phyloP scores from a whole-genome alignment of 1,139 yeast genomes.

The Zygosaccharomyces sapae region DNA sequence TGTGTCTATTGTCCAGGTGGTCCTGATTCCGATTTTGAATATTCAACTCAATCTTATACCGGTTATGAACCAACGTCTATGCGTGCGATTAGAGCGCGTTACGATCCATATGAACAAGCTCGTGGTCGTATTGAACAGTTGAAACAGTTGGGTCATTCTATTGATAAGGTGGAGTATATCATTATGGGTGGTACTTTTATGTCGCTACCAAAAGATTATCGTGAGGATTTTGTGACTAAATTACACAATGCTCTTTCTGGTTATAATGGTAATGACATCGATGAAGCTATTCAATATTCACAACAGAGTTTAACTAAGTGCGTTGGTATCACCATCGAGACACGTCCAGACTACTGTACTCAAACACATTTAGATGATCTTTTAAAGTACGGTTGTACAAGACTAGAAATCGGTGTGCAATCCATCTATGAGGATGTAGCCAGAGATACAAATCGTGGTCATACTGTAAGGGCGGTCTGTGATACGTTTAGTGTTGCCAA shows the following conservation, averaged over 20 bases:
- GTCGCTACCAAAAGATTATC: conserved; percentile 85
- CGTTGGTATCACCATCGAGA: conserved; percentile 97
- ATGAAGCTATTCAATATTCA: conserved; percentile 85
- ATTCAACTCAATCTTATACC: conserved; percentile 95
- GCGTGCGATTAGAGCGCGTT: conserved; percentile 97
- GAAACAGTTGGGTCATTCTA: conserved; percentile 91
- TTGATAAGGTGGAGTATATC: conserved; percentile 94
- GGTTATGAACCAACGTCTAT: conserved; percentile 99
- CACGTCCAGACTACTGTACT: conserved; percentile 98
- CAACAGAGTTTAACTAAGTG: conserved; percentile 96
- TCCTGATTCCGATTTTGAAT: conserved; percentile 97
- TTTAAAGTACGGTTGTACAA: conserved; percentile 94
- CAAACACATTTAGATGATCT: conserved; percentile 92
- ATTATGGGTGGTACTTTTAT: conserved; percentile 99
- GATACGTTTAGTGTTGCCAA: conserved; percentile 93
- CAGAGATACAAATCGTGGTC: conserved; percentile 97
- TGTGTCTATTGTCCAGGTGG: conserved; percentile 99
- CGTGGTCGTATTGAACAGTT: conserved; percentile 96
- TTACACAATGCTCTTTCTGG: conserved; percentile 95
- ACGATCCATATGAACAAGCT: conserved; percentile 98
- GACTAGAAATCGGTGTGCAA: conserved; percentile 96
- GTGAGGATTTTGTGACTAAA: conserved; percentile 84
- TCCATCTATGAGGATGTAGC: conserved; percentile 98
- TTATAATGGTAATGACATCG: conserved; percentile 78
- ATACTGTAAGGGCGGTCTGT: conserved; percentile 92